A percentile compares a stretch with the other conserved stretches of the same genome.
phyloP scores from a whole-genome alignment of 768 basidiomycete species.

The Termitomyces sp. region DNA sequence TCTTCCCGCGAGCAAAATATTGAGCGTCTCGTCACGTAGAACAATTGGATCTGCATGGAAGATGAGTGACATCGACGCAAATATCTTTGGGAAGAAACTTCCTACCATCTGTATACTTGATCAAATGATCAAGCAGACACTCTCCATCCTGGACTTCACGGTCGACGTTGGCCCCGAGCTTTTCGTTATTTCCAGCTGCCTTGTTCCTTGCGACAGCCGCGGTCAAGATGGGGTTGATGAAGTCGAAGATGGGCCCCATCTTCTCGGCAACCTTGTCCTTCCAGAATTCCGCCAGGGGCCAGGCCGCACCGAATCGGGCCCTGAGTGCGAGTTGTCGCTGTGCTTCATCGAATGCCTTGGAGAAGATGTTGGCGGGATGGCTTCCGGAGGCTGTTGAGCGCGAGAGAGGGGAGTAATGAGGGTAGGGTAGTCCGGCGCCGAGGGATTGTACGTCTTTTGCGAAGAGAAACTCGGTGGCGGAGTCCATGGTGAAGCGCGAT shows the following conservation, averaged over 20 bases:
- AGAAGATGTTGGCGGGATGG: constrained; percentile 41
- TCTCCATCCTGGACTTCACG: constrained; percentile 32
- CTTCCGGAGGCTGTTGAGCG: constrained; percentile 20
- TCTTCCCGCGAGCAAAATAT: constrained; percentile 53
- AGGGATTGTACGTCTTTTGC: constrained; percentile 49
- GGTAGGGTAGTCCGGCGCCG: constrained; percentile 47
- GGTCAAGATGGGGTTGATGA: constrained; percentile 50
- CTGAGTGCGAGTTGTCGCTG: constrained; percentile 36
- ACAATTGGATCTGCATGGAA: constrained; percentile 24
- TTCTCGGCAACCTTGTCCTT: constrained; percentile 40
- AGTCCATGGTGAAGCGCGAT: constrained; percentile 57
- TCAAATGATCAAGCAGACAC: constrained; percentile 46
- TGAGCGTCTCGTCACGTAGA: constrained; percentile 49
- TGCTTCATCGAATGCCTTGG: constrained; percentile 43
- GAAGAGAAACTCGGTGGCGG: constrained; percentile 60
- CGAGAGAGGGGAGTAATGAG: constrained; percentile 25
- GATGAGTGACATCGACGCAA: neutral
- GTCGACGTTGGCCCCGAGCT: constrained; percentile 19
- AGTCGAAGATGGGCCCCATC: constrained; percentile 45
- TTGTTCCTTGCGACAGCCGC: constrained; percentile 38
- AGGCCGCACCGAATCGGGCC: constrained; percentile 31
- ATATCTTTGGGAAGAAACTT: neutral
- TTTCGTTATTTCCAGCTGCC: constrained; percentile 6
- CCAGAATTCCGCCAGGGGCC: constrained; percentile 54
- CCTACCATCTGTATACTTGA: constrained; percentile 48